Evolutionary conservation across 371 early-diverging fungal species (phyloP).

Genomic region (Cokeromyces recurvatus): DNA sequence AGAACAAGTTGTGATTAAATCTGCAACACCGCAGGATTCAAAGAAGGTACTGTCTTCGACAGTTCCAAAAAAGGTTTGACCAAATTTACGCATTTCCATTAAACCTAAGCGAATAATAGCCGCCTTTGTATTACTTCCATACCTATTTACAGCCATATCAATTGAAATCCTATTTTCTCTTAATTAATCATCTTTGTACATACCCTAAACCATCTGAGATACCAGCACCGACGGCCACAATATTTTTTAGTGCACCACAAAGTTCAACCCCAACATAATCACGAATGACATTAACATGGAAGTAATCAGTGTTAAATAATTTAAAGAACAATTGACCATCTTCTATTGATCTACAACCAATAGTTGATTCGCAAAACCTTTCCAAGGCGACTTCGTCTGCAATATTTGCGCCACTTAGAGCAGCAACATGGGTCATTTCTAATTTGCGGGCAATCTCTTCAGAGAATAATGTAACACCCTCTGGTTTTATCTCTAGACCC

Average conservation of each 20-base stretch:
- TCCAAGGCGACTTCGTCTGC: slow-evolving; percentile 96
- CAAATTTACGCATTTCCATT: slow-evolving; percentile 94
- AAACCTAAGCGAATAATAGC: slow-evolving; percentile 96
- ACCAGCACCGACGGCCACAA: slow-evolving; percentile 98
- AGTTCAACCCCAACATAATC: slow-evolving; percentile 95
- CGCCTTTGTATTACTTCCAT: slow-evolving; percentile 95
- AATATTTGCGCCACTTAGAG: slow-evolving; percentile 98
- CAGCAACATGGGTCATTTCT: slow-evolving; percentile 66
- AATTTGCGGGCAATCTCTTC: slow-evolving; percentile 82
- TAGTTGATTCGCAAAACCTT: slow-evolving; percentile 94
- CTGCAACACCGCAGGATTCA: slow-evolving; percentile 92
- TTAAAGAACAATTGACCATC: slow-evolving; percentile 57
- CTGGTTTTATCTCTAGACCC: slow-evolving; percentile 79
- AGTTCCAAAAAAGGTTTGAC: slow-evolving; percentile 69
- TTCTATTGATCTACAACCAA: slow-evolving; percentile 68
- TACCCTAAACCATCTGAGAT: slow-evolving; percentile 86
- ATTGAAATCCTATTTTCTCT: no score
- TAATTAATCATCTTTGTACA: no score
- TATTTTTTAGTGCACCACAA: slow-evolving; percentile 98
- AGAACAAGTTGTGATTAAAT: slow-evolving; percentile 89
- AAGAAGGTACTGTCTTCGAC: slow-evolving; percentile 87
- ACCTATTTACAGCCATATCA: slow-evolving; percentile 5
- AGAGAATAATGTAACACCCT: slow-evolving; percentile 80
- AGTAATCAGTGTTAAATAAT: slow-evolving; percentile 87
- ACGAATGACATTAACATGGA: slow-evolving; percentile 76